Evolutionary conservation across 306 rosid genomes (phyloP), one percentile per base, ranked within the genome.

Genomic region (Medicago lupulina): DNA sequence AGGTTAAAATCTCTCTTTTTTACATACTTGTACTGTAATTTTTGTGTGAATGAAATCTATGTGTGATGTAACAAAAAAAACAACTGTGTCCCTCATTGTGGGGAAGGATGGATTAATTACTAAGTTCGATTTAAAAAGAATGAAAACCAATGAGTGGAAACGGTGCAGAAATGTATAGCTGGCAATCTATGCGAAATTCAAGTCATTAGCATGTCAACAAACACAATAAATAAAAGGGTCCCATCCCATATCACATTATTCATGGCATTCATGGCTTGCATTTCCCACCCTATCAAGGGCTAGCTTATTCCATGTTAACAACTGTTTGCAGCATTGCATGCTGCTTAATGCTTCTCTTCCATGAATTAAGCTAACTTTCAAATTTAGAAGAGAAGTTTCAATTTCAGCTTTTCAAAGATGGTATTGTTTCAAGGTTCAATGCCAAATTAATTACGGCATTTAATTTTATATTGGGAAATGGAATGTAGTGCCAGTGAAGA

Each of bases 381-480:
- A 51, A 51, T 50, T 70, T 44, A 49, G 43, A 41, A 70, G n/a
- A n/a, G 28, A 49, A 50, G 47, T 51, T 70, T 70, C 44, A 67
- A 15, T 67, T 43, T 67, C 57, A 70, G 23, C 16, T 11, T 43
- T 14, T 43, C 71, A 19, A 44, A 38, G 54, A 34, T 63, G 18
- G 53, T 43, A 21, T 17, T 19, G 55, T 23, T 68, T 69, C 73
- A 69, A 69, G 21, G 43, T 69, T 69, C 59, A 71, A 53, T 60
- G 65, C 46, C 49, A 51, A 38, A 36, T 71, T 53, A 18, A 71
- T 70, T 51, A 70, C 31, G 1, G 8, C 49, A 54, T 71, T 71
- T 6, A 71, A 36, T 71, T 25, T 53, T 23, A 18, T 71, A 36
- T 71, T 71, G 76, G 76, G 76, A 71, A 71, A 28, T 13, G 60